Evolutionary conservation across 495 filamentous ascomycete species (phyloP).

Genomic region (Hypoxylon fragiforme): DNA sequence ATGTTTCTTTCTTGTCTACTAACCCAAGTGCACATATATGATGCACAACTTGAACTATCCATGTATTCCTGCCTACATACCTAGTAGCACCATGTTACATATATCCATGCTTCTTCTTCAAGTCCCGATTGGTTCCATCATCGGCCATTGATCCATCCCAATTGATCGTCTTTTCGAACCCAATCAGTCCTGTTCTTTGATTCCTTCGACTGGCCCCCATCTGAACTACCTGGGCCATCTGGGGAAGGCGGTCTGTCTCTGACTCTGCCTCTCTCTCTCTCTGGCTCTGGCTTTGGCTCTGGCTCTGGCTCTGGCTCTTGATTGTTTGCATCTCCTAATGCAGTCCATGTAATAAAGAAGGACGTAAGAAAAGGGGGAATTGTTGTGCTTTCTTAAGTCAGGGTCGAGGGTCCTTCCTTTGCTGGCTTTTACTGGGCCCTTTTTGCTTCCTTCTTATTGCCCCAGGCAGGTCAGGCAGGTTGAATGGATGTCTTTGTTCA

Average conservation of each 20-base stretch:
- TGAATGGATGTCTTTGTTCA: no score
- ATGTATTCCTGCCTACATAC: no score
- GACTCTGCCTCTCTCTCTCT: no score
- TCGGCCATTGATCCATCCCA: background rate
- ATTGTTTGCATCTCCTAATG: constrained; percentile 21
- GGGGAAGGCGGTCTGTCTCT: constrained; percentile 34
- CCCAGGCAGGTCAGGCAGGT: no score
- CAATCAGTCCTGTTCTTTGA: constrained; percentile 26
- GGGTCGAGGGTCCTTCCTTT: background rate
- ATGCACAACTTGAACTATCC: no score
- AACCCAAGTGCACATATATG: no score
- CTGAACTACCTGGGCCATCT: no score
- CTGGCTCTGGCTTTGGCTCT: no score
- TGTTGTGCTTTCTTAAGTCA: constrained; percentile 3
- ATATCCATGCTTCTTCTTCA: constrained; percentile 1
- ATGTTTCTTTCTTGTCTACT: no score
- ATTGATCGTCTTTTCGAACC: constrained; percentile 18
- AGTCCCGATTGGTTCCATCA: constrained; percentile 4
- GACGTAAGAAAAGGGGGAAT: constrained; percentile 7
- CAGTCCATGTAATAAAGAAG: background rate
- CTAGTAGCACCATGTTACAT: no score
- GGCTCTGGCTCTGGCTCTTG: background rate
- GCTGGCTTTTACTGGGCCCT: background rate
- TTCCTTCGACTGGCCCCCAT: constrained; percentile 23
- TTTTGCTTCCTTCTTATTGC: constrained; percentile 9